Conservation (phyloP, 352 stramenopile species). For the Blastocystis sp. region DNA sequence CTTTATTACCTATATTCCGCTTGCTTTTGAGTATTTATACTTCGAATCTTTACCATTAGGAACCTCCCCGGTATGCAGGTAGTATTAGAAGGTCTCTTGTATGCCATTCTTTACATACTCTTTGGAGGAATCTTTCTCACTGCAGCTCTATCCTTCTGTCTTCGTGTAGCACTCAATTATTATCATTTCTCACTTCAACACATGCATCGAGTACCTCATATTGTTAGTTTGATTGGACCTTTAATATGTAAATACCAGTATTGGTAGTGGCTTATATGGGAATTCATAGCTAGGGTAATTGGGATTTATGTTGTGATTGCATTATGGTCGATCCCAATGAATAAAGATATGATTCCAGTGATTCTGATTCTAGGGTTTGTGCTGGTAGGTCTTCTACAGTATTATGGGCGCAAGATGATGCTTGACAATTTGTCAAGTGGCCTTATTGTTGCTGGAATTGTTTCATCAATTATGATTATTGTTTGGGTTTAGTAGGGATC, state of each 20-base stretch:
- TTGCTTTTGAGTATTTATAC: background rate
- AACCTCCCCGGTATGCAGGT: constrained; percentile 16
- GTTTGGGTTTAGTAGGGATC: background rate
- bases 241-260: constrained; percentile 55
- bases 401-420: background rate
- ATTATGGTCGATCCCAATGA: background rate
- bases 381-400: background rate
- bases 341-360: background rate
- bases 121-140: background rate
- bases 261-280: background rate
- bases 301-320: constrained; percentile 17
- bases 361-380: background rate
- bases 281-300: background rate
- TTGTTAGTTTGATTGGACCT: constrained; percentile 25
- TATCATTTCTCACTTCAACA: constrained; percentile 49
- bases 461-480: background rate
- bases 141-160: constrained; percentile 19
- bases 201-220: constrained; percentile 22
- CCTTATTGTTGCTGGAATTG: constrained; percentile 14
- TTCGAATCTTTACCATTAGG: background rate
- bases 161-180: constrained; percentile 47
- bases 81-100: background rate
- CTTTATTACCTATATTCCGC: constrained; percentile 42
- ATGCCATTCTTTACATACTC: background rate
- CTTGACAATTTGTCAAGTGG: constrained; percentile 22